Evolutionary conservation across 1,139 yeast species (phyloP).

Genomic region (Yamadazyma epiphylla): DNA sequence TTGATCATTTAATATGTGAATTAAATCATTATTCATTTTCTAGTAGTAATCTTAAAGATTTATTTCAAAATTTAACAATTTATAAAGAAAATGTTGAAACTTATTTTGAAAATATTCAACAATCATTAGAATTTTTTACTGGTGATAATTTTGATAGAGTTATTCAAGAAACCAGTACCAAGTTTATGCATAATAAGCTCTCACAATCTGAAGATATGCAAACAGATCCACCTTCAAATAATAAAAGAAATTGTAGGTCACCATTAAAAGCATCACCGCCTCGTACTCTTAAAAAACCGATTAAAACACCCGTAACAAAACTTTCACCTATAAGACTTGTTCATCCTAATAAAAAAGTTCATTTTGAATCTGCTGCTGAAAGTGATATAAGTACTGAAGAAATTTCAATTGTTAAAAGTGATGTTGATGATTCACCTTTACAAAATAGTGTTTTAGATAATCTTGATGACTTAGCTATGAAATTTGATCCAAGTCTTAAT

Average conservation of each 20-base stretch:
- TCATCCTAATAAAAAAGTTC: slow-evolving; percentile 25
- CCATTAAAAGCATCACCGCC: slow-evolving; percentile 30
- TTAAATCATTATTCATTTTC: slow-evolving; percentile 20
- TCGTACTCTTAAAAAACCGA: slow-evolving; percentile 18
- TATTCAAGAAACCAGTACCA: slow-evolving; percentile 26
- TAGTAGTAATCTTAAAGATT: slow-evolving; percentile 13
- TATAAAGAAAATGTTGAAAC: slow-evolving; percentile 3
- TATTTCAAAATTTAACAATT: slow-evolving; percentile 7
- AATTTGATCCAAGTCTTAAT: slow-evolving; percentile 26
- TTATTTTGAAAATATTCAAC: slow-evolving; percentile 11
- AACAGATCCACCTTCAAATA: slow-evolving; percentile 2
- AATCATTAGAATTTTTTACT: slow-evolving; percentile 23
- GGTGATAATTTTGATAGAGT: slow-evolving; percentile 38
- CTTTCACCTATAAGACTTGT: slow-evolving; percentile 11
- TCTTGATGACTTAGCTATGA: slow-evolving; percentile 25
- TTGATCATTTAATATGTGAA: slow-evolving; percentile 34
- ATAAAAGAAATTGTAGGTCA: slow-evolving; percentile 25
- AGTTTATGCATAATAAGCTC: slow-evolving; percentile 26
- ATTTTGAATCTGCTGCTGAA: slow-evolving; percentile 20
- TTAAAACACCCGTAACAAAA: slow-evolving; percentile 9
- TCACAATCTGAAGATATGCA: slow-evolving; percentile 11
- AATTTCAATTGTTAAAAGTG: slow-evolving; percentile 16
- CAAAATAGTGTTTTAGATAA: slow-evolving; percentile 16
- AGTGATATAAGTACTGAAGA: slow-evolving; percentile 22
- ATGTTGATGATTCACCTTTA: slow-evolving; percentile 27